Conservation (phyloP, 2,329 filamentous ascomycete species). For the Fonsecaea pedrosoi region DNA sequence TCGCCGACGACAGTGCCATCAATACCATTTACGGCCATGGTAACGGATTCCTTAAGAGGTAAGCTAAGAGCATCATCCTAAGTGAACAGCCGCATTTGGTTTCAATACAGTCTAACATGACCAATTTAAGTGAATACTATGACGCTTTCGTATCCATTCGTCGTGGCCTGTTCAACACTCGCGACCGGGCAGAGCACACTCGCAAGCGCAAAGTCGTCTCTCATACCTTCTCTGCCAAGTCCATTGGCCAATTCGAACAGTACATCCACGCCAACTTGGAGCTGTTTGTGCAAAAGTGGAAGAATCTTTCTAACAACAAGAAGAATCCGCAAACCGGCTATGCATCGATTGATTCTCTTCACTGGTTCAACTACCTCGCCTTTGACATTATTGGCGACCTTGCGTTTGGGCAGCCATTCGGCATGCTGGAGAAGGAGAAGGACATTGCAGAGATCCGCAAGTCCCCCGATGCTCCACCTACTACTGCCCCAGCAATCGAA, state of each 20-base stretch:
- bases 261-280: constrained; percentile 84
- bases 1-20: constrained; percentile 82
- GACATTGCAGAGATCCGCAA: constrained; percentile 77
- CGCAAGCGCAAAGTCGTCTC: constrained; percentile 88
- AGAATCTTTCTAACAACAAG: constrained; percentile 61
- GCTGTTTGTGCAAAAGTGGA: constrained; percentile 75
- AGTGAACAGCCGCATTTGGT: not conserved
- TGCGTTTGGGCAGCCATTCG: constrained; percentile 78
- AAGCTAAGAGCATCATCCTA: constrained; percentile 41
- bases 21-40: constrained; percentile 78
- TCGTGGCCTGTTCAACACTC: constrained; percentile 86
- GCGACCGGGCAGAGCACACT: constrained; percentile 79
- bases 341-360: constrained; percentile 73
- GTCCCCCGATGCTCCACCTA: constrained; percentile 65
- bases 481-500: constrained; percentile 80
- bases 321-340: constrained; percentile 57
- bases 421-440: constrained; percentile 78
- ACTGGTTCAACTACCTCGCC: constrained; percentile 78
- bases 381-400: constrained; percentile 66
- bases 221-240: constrained; percentile 85
- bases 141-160: constrained; percentile 89
- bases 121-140: constrained; percentile 74
- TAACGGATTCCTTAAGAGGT: constrained; percentile 76
- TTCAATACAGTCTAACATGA: not conserved
- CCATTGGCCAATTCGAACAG: constrained; percentile 82